Conservation (phyloP, 768 basidiomycete species). For the Chlorophyllum brunneum region DNA sequence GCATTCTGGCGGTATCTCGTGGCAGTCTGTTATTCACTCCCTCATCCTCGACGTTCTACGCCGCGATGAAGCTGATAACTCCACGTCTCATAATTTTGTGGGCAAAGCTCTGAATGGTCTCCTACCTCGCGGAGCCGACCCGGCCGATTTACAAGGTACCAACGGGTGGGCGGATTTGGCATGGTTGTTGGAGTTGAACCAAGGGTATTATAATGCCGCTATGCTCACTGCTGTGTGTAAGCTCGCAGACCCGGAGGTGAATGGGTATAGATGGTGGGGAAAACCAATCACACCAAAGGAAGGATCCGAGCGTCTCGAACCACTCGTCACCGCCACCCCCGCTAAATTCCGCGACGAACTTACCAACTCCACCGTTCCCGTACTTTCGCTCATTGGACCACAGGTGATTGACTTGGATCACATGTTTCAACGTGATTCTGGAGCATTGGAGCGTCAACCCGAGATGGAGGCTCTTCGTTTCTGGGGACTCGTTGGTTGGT, state of each 20-base stretch:
- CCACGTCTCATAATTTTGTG: conserved; percentile 16
- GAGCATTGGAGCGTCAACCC: not conserved
- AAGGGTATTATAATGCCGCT: conserved; percentile 17
- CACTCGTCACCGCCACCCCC: conserved; percentile 3
- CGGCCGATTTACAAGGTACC: conserved; percentile 6
- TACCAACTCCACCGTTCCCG: not conserved
- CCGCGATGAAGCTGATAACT: conserved; percentile 14
- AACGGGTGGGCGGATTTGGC: conserved; percentile 22
- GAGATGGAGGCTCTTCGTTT: not conserved
- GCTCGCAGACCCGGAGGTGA: conserved; percentile 5
- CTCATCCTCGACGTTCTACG: conserved; percentile 20
- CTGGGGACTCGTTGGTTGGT: not conserved
- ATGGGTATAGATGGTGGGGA: conserved; percentile 10
- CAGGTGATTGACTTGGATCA: conserved; percentile 13
- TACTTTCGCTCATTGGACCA: conserved; percentile 8
- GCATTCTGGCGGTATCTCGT: conserved; percentile 14
- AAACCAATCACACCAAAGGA: conserved; percentile 3
- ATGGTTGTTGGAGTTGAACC: conserved; percentile 21
- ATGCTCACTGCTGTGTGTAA: conserved; percentile 20
- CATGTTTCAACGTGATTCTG: conserved; percentile 4
- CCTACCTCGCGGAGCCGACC: conserved; percentile 19
- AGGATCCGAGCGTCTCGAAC: conserved; percentile 3
- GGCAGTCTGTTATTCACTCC: conserved; percentile 20
- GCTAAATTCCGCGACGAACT: not conserved
- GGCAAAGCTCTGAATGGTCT: conserved; percentile 23